Conservation (phyloP, 2,329 filamentous ascomycete species). For the Apiospora pterosperma region DNA sequence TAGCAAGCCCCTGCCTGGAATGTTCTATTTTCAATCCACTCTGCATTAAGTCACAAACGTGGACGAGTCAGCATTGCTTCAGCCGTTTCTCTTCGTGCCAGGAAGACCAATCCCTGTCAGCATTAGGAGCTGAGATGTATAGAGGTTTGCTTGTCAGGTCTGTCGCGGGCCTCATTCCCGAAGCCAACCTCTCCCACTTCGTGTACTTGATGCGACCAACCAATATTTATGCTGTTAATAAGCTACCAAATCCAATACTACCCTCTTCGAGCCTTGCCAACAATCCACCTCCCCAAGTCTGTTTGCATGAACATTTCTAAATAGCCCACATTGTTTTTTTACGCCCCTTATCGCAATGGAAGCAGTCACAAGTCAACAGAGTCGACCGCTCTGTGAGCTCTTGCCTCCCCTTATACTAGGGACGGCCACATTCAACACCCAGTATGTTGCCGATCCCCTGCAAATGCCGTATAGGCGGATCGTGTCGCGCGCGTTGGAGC, state of each 20-base stretch:
- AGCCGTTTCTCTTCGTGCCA: neutral
- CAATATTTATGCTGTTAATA: neutral
- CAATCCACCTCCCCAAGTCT: neutral
- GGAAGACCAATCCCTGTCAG: neutral
- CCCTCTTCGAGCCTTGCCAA: too few species aligned
- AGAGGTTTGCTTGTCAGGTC: neutral
- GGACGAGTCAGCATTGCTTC: neutral
- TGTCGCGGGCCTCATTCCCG: too few species aligned
- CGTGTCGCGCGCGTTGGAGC: slow-evolving; percentile 66
- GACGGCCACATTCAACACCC: slow-evolving; percentile 86
- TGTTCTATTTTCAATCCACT: neutral
- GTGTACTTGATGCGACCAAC: too few species aligned
- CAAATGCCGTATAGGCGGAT: slow-evolving; percentile 69
- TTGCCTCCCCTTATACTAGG: slow-evolving; percentile 82
- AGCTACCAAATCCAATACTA: neutral
- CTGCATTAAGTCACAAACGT: neutral
- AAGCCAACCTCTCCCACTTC: too few species aligned
- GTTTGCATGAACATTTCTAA: too few species aligned
- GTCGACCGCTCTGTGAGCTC: slow-evolving; percentile 58
- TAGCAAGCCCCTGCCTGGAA: neutral
- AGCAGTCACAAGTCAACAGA: neutral
- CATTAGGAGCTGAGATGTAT: too few species aligned
- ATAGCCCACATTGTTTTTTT: neutral
- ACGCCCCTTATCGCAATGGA: neutral
- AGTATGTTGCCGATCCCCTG: slow-evolving; percentile 69